Evolutionary conservation across 78 protist genomes (phyloP), one percentile per base, ranked within the genome.

Genomic region (Dictyostelium brefeldianum): DNA sequence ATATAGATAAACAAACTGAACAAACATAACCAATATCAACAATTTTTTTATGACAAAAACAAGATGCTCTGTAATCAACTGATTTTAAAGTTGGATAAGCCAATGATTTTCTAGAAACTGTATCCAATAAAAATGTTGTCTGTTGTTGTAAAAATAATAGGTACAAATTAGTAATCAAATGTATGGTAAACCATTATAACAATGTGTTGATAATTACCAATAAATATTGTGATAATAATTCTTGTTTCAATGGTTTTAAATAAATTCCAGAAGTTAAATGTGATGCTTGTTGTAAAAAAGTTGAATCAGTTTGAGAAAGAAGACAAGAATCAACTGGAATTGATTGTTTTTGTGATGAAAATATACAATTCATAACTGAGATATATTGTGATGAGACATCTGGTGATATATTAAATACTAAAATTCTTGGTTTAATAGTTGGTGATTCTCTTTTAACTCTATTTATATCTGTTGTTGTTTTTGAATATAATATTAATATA

Each of bases 11-110:
- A 67, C 97, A 95, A 73, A 90, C 95, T 12, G 95, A 89, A 84
- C 97, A 95, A 62, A 95, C 97, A 51, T 56, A 95, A 36, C 97
- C 97, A 80, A 79, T 90, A 77, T 90, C 95, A 3, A 95, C 89
- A 36, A 89, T 85, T 36, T 41, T 80, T 43, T 82, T 77, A 59
- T 83, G 89, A 56, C 95, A 90, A 54, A 95, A 95, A 80, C 97
- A 95, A 17, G 95, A 57, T 73, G 97, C 95, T 25, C 95, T 87
- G 62, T 79, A 95, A 83, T 95, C 97, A 4, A 95, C 95, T 15
- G 73, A 59, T n/a, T 43, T 53, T 41, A 78, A 90, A 4, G 80
- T 95, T 11, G 97, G 97, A 36, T 73, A 67, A 22, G 43, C 31
- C 25, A 95, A 31, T 29, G 41, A 53, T 41, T 79, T 78, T 53